Evolutionary conservation across 352 stramenopile genomes (phyloP), one percentile per base, ranked within the genome.

Genomic region (Phytophthora fragariaefolia): DNA sequence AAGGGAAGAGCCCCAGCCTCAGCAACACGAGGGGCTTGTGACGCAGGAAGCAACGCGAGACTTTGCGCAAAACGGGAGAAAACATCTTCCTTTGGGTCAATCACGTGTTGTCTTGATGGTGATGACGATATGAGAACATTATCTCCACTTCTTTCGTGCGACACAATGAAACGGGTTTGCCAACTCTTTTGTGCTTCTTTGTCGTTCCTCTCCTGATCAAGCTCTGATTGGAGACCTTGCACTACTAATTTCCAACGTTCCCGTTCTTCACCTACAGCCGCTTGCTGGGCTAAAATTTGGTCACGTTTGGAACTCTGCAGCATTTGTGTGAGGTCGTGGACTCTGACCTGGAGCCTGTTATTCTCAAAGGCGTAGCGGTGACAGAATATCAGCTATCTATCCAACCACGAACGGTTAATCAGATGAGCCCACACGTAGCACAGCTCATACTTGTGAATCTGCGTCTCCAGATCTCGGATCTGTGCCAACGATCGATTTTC

Each of bases 41-140:
- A 71, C 2, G 79, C 73, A n/a, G 83, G 85, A 2, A 93, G 67
- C 18, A 93, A 54, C 13, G 85, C 83, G 8, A 93, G 78, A 54
- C 70, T 91, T 52, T 93, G 85, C 0, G 83, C 82, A 66, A 93
- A 93, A 34, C 76, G 79, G 15, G 82, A 81, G 62, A 93, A 82
- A 9, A 85, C 80, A 38, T 91, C 79, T 24, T 92, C 74, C 0
- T 74, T 26, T 53, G 71, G 27, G 80, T 81, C 42, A 77, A 65
- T 56, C 6, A 18, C 17, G 22, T 63, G 22, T n/a, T 23, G 15
- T 9, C 69, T 62, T 28, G 8, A 36, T 22, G 32, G n/a, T 26
- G 57, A 20, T 1, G 66, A 68, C 17, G 27, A 22, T 6, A n/a
- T 12, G 42, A 34, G 18, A 10, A 69, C 58, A 8, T 8, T 32